Evolutionary conservation across 169 alveolate species (phyloP).

Genomic region (Cryptosporidium viatorum): DNA sequence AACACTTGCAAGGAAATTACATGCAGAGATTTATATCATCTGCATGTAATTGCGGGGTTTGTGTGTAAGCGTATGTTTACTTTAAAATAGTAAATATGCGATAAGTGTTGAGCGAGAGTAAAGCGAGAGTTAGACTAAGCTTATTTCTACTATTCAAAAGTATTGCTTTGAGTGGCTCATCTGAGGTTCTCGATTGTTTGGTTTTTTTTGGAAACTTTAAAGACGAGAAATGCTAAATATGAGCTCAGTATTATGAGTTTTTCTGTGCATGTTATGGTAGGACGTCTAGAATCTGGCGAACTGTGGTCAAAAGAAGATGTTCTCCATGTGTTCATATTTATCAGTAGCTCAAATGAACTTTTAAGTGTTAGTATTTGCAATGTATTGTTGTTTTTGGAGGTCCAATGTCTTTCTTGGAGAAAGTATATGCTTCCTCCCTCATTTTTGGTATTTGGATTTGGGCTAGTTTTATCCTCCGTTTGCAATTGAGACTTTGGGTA

Average conservation of each 20-base stretch:
- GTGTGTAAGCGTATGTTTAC: too few species aligned
- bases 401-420: constrained; percentile 1
- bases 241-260: constrained; percentile 9
- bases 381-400: background rate
- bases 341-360: constrained; percentile 7
- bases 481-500: background rate
- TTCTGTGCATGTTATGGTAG: background rate
- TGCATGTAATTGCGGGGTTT: too few species aligned
- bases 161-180: background rate
- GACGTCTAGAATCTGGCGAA: constrained; percentile 9
- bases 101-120: background rate
- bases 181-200: background rate
- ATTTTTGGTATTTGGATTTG: background rate
- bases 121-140: background rate
- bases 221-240: background rate
- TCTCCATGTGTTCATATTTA: background rate
- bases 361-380: constrained; percentile 29
- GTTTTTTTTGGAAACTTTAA: constrained; percentile 2
- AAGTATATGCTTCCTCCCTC: background rate
- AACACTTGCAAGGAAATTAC: too few species aligned
- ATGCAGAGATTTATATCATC: too few species aligned
- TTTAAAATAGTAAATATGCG: too few species aligned
- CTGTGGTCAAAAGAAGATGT: background rate
- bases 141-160: background rate
- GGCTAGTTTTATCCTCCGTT: background rate